Evolutionary conservation across 2,329 filamentous ascomycete genomes (phyloP).

Genomic region (Aspergillus ochraceoroseus): DNA sequence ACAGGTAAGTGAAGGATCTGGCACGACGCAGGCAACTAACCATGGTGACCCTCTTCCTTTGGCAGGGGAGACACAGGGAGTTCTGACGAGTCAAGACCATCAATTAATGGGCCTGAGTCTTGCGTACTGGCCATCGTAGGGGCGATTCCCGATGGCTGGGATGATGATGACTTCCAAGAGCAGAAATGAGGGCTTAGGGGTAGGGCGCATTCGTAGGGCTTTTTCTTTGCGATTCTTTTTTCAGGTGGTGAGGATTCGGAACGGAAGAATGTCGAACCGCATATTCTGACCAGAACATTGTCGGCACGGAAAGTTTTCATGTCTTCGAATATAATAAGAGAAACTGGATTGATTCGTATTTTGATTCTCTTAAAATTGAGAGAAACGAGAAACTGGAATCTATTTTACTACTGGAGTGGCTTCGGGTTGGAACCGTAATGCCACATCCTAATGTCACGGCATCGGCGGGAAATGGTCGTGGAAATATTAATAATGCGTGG

Average conservation of each 20-base stretch:
- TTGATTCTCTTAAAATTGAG: too few species aligned
- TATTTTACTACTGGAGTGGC: too few species aligned
- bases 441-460: too few species aligned
- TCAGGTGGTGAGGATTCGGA: constrained; percentile 6
- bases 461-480: too few species aligned
- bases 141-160: constrained; percentile 21
- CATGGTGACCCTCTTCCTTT: constrained; percentile 29
- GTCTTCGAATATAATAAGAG: too few species aligned
- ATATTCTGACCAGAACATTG: too few species aligned
- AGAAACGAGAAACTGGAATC: too few species aligned
- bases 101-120: constrained; percentile 27
- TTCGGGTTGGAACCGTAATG: too few species aligned
- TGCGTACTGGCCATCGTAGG: constrained; percentile 34
- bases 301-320: too few species aligned
- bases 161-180: constrained; percentile 39
- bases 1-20: constrained; percentile 3
- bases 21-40: constrained; percentile 31
- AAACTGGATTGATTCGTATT: too few species aligned
- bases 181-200: constrained; percentile 48
- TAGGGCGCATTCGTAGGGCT: constrained; percentile 47
- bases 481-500: too few species aligned
- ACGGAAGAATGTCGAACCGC: too few species aligned
- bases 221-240: constrained; percentile 16
- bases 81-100: constrained; percentile 28
- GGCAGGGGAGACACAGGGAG: constrained; percentile 29